phyloP scores from a whole-genome alignment of 495 filamentous ascomycete species.

The Tuber magnatum region DNA sequence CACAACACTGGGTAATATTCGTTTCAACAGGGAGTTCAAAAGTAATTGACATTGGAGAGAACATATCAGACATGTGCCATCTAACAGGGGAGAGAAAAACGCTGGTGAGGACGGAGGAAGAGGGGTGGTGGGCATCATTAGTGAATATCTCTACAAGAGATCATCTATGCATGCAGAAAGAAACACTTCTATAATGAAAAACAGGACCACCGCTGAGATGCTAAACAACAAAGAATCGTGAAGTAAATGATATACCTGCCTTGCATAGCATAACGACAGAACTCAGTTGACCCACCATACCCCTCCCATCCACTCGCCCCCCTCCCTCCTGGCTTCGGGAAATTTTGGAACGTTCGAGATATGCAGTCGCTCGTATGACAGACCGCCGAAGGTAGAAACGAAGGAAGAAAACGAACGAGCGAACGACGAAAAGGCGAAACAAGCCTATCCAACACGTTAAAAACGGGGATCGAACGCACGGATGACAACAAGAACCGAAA shows the following conservation, averaged over 20 bases:
- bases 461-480: neutral
- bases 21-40: neutral
- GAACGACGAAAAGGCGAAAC: neutral
- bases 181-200: neutral
- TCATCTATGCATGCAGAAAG: neutral
- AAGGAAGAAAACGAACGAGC: neutral
- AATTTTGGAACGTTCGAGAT: neutral
- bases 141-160: neutral
- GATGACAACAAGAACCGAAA: neutral
- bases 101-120: neutral
- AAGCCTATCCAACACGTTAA: neutral
- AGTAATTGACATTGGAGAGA: neutral
- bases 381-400: neutral
- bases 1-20: neutral
- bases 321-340: neutral
- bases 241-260: slow-evolving; percentile 1
- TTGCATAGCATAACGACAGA: neutral
- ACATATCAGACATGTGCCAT: neutral
- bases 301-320: neutral
- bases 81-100: neutral
- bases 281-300: neutral
- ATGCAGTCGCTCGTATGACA: neutral
- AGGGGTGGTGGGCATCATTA: neutral
- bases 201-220: neutral
- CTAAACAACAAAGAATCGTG: neutral